These are phyloP conservation scores for Oleoguttula mirabilis DNA, from an alignment of 495 filamentous ascomycete genomes.

Conservation along the genomic window DNA sequence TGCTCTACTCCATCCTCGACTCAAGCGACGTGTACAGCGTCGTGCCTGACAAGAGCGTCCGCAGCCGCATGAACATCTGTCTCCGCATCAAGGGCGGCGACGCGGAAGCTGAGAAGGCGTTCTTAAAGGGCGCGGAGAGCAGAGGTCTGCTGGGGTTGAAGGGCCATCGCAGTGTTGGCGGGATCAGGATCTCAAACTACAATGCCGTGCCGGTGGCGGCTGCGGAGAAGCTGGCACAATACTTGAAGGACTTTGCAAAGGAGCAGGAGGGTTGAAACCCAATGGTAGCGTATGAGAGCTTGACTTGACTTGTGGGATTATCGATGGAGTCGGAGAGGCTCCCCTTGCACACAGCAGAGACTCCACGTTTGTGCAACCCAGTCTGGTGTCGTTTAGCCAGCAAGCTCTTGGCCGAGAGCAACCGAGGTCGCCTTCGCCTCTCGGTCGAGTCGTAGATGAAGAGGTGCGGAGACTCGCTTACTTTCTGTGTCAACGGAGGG, in stretches of 20 bases:
- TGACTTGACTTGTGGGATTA: too few relatives aligned
- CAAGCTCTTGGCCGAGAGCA: too few relatives aligned
- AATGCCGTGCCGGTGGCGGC: slow-evolving; percentile 31
- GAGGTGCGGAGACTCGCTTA: too few relatives aligned
- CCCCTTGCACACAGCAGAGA: too few relatives aligned
- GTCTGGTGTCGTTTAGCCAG: too few relatives aligned
- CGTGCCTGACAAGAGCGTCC: slow-evolving; percentile 57
- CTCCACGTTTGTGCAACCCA: too few relatives aligned
- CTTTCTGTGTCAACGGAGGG: too few relatives aligned
- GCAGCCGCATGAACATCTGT: slow-evolving; percentile 87
- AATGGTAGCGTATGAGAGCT: too few relatives aligned
- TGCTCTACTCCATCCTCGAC: slow-evolving; percentile 66
- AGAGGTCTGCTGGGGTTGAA: slow-evolving; percentile 58
- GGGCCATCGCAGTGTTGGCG: slow-evolving; percentile 69
- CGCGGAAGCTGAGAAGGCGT: slow-evolving; percentile 58
- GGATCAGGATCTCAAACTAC: slow-evolving; percentile 51
- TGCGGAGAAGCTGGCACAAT: slow-evolving; percentile 27
- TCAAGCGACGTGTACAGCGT: slow-evolving; percentile 59
- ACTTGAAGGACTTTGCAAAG: slow-evolving; percentile 30
- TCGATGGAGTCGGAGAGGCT: too few relatives aligned
- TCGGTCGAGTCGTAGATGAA: too few relatives aligned
- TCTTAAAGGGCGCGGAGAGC: slow-evolving; percentile 58
- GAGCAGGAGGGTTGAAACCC: too few relatives aligned
- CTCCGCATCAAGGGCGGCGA: slow-evolving; percentile 60
- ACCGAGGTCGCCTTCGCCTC: too few relatives aligned